A percentile compares a stretch with the other conserved stretches of the same genome.
Evolutionary conservation across 164 flowering plant genomes (phyloP).

Genomic region (Saururus chinensis): DNA sequence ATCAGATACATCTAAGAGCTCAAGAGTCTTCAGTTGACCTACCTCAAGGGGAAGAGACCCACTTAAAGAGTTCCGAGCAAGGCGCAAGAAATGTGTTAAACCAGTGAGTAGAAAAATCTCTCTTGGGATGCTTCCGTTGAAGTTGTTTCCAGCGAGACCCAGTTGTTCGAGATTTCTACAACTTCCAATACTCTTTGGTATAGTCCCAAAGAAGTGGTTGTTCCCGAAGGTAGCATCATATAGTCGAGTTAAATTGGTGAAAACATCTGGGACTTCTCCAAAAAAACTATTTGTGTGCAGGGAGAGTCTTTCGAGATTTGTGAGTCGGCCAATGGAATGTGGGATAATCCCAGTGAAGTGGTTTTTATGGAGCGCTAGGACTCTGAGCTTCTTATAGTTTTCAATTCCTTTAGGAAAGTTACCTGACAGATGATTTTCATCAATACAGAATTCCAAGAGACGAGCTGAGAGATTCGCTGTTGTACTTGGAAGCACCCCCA

Average conservation of each 20-base stretch:
- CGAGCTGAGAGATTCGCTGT: constrained; percentile 16
- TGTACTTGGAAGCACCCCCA: constrained; percentile 16
- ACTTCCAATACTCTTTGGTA: constrained; percentile 22
- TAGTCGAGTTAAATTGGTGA: constrained; percentile 18
- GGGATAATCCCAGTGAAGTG: constrained; percentile 20
- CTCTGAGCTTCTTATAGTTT: constrained; percentile 11
- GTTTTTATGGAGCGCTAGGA: constrained; percentile 5
- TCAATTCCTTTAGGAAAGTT: constrained; percentile 10
- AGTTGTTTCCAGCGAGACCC: constrained; percentile 14
- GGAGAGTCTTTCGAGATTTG: constrained; percentile 3
- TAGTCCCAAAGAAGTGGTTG: constrained; percentile 17
- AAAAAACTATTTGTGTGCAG: constrained; percentile 10
- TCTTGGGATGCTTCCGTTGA: constrained; percentile 17
- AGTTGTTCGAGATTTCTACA: constrained; percentile 5
- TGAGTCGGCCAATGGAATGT: constrained; percentile 8
- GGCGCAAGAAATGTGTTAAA: background rate
- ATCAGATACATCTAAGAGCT: constrained; percentile 10
- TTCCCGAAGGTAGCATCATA: background rate
- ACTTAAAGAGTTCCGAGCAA: constrained; percentile 12
- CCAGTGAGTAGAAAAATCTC: constrained; percentile 8
- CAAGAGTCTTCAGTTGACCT: constrained; percentile 12
- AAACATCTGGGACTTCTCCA: constrained; percentile 15
- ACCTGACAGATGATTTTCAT: constrained; percentile 8
- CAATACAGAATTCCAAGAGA: background rate
- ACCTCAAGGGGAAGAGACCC: constrained; percentile 20